phyloP scores from a whole-genome alignment of 768 basidiomycete species.

The Collybiopsis luxurians region DNA sequence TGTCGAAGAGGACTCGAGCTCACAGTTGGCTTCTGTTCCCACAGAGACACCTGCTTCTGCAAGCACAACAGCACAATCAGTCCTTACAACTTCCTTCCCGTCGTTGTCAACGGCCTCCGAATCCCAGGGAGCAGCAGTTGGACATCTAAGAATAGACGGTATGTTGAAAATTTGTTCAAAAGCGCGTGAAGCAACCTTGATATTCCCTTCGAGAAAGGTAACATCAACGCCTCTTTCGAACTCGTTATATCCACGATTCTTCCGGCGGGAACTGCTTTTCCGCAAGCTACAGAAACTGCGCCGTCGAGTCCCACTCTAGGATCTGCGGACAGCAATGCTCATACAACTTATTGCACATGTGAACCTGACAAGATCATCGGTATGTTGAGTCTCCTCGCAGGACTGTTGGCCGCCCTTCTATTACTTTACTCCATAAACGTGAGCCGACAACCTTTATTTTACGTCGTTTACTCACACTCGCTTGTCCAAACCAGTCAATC shows the following conservation, averaged over 20 bases:
- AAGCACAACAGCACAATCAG: too few relatives aligned
- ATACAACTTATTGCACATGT: too few relatives aligned
- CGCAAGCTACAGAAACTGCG: not conserved
- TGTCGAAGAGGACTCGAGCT: not conserved
- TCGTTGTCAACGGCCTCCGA: too few relatives aligned
- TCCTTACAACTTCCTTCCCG: too few relatives aligned
- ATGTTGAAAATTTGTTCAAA: not conserved
- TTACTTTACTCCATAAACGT: not conserved
- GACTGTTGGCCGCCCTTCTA: not conserved
- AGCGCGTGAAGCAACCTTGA: not conserved
- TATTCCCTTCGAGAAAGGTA: not conserved
- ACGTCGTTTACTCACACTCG: not conserved
- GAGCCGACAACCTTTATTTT: not conserved
- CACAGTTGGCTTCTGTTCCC: too few relatives aligned
- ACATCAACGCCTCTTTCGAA: not conserved
- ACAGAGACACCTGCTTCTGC: too few relatives aligned
- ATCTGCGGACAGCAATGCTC: not conserved
- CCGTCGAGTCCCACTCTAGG: not conserved
- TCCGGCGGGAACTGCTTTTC: not conserved
- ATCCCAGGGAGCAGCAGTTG: too few relatives aligned
- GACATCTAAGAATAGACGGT: not conserved
- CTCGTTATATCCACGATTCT: not conserved
- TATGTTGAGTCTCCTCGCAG: not conserved
- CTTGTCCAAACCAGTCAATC: too few relatives aligned
- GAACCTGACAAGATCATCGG: not conserved